These are phyloP conservation scores for Hypomyces perniciosus DNA, from an alignment of 2,329 filamentous ascomycete species.

Conservation along the genomic window DNA sequence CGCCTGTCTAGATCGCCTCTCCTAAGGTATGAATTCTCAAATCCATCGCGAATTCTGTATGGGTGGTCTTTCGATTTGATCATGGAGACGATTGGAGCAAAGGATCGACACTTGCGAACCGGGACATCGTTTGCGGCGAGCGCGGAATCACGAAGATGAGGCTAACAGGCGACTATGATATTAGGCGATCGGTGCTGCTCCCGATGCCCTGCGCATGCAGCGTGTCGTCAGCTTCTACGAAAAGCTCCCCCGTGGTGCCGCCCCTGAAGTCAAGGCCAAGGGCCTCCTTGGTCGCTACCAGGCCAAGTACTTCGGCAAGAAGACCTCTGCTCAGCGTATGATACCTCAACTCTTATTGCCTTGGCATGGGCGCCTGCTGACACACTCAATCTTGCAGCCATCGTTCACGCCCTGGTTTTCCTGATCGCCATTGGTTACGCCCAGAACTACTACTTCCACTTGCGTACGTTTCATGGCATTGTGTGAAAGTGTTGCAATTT, in stretches of 20 bases:
- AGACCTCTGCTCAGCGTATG: conserved; percentile 82
- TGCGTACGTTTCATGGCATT: conserved; percentile 63
- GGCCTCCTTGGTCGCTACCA: conserved; percentile 87
- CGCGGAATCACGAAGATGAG: conserved; percentile 10
- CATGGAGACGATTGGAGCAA: background rate
- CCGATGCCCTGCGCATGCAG: conserved; percentile 96
- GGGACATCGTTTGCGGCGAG: background rate
- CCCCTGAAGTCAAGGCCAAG: conserved; percentile 74
- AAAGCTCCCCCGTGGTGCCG: conserved; percentile 88
- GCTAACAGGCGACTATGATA: conserved; percentile 12
- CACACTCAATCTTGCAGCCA: conserved; percentile 49
- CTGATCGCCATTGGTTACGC: conserved; percentile 82
- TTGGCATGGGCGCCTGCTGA: conserved; percentile 7
- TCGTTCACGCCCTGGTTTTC: conserved; percentile 77
- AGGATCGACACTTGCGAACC: background rate
- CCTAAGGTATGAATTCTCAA: conserved; percentile 59
- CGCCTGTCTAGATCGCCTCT: conserved; percentile 61
- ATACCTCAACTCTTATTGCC: background rate
- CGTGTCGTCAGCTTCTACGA: conserved; percentile 98
- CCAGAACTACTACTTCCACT: conserved; percentile 99
- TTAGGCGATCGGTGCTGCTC: conserved; percentile 88
- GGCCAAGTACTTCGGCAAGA: conserved; percentile 91
- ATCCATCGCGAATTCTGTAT: conserved; percentile 1
- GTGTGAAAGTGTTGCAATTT: background rate
- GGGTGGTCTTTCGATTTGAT: background rate